A percentile compares a stretch with the other conserved stretches of the same genome.
Conservation (phyloP, 78 protist genomes). For the Isochrysis galbana region DNA sequence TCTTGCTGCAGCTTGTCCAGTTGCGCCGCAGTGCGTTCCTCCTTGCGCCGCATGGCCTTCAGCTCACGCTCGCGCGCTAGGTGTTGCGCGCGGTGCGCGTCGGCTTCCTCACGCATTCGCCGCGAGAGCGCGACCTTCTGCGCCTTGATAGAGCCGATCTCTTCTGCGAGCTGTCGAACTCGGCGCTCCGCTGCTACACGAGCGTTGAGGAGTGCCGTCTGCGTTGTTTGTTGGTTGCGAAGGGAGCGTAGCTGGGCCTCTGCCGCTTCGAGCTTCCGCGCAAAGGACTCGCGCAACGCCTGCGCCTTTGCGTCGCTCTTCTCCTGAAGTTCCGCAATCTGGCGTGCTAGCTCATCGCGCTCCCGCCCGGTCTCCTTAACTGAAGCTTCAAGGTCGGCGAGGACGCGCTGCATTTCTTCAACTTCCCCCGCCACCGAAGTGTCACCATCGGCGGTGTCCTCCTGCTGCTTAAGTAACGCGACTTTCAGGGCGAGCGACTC, state of each 20-base stretch:
- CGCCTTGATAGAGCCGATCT: background rate
- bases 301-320: background rate
- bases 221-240: background rate
- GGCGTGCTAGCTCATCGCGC: background rate
- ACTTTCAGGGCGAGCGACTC: background rate
- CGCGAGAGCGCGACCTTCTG: background rate
- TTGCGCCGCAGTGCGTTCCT: background rate
- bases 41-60: background rate
- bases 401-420: background rate
- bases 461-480: background rate
- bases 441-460: background rate
- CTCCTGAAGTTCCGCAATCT: background rate
- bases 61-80: constrained; percentile 13
- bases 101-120: background rate
- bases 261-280: background rate
- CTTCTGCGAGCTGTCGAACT: background rate
- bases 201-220: background rate
- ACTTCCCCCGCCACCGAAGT: background rate
- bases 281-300: background rate
- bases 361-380: background rate
- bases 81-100: background rate
- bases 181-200: background rate
- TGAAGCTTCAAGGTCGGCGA: background rate
- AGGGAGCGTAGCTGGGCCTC: background rate
- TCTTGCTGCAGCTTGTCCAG: background rate